Evolutionary conservation across 208 protist genomes (phyloP), one percentile per base, ranked within the genome.

Genomic region (Leishmania lainsoni): DNA sequence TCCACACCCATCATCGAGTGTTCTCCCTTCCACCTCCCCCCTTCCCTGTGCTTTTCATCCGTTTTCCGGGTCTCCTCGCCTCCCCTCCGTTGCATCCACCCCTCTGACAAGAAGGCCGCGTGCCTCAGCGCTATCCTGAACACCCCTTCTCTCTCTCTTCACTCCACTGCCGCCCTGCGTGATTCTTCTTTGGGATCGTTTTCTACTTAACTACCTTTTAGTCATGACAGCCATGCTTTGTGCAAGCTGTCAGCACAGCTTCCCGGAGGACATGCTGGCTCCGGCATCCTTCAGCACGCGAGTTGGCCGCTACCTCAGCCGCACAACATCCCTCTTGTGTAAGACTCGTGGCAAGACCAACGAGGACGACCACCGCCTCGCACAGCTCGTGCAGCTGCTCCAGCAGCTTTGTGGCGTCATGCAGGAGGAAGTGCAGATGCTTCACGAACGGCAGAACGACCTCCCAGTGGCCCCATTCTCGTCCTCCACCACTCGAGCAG

Each of bases 201-300:
- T n/a, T 32, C 49, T 54, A 58, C 29, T 22, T 14, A 22, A 42
- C 66, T 20, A 17, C 20, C 1, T 17, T 5, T 45, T 42, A 48
- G 32, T n/a, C 58, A 92, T 92, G 87, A 35, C 91, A 14, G 80
- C 92, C 61, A 85, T 91, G 87, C 82, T 97, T 29, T 97, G 94
- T 75, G 91, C 89, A 17, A 91, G 90, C 82, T 98, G 94, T 54
- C 86, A 89, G 4, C 91, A 96, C 87, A 86, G 75, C 74, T 98
- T 95, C 74, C 94, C 94, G 3, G 72, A 81, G 16, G 85, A 76
- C 22, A 70, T 87, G 63, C 84, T 97, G 17, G 74, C 81, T 39
- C 83, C 87, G 65, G 89, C 88, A 45, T 81, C 89, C 74, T 96
- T 97, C 81, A 94, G 86, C 75, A 92, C 95, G 22, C 88, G 91